These are phyloP conservation scores for Chaetomium tenue DNA, from an alignment of 495 filamentous ascomycete species.

Conservation along the genomic window DNA sequence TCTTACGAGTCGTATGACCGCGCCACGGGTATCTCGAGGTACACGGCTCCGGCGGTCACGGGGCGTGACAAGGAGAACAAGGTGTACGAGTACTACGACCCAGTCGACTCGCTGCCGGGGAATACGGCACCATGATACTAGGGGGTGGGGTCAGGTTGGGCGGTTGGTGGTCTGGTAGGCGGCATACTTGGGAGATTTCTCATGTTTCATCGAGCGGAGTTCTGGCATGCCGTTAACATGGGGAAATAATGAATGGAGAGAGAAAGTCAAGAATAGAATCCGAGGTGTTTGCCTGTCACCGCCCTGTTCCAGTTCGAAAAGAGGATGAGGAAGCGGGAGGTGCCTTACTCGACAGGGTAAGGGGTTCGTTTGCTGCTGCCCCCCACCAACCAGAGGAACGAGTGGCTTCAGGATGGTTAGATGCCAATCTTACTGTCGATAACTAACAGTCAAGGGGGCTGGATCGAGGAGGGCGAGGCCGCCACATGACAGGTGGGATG, in stretches of 20 bases:
- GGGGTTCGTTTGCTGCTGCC: background rate
- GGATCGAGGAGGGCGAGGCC: background rate
- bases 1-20: conserved; percentile 52
- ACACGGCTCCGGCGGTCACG: conserved; percentile 53
- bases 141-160: background rate
- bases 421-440: background rate
- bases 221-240: background rate
- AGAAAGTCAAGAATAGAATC: background rate
- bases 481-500: background rate
- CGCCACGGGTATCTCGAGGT: conserved; percentile 50
- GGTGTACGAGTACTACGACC: conserved; percentile 59
- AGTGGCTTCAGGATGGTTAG: background rate
- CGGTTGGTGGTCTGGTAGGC: background rate
- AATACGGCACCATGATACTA: background rate
- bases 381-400: background rate
- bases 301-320: background rate
- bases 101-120: conserved; percentile 30
- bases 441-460: background rate
- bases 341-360: background rate
- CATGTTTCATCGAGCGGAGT: background rate
- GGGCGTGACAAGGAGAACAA: conserved; percentile 45
- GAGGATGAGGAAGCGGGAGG: background rate
- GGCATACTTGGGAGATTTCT: background rate
- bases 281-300: background rate
- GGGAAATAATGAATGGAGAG: background rate